Conservation (phyloP, 2,329 filamentous ascomycete species). For the Neophaeococcomyces aloes region DNA sequence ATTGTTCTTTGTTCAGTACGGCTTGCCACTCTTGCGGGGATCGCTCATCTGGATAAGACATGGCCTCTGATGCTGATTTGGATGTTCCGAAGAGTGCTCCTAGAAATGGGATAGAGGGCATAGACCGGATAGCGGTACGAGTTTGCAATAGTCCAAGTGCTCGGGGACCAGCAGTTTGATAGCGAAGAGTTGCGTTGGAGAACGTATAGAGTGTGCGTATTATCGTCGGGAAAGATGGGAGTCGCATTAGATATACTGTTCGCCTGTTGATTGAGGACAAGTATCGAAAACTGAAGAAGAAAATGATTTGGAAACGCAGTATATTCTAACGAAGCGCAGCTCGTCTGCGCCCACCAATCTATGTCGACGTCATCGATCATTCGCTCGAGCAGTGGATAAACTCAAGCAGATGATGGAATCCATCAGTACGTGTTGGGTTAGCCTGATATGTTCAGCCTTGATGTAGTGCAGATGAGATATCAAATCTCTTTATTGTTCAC, state of each 20-base stretch:
- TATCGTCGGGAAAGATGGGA: slow-evolving; percentile 37
- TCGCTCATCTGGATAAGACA: slow-evolving; percentile 68
- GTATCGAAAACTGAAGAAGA: slow-evolving; percentile 6
- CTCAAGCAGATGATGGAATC: no score
- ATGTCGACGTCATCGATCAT: slow-evolving; percentile 1
- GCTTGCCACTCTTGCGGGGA: slow-evolving; percentile 79
- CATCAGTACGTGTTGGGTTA: no score
- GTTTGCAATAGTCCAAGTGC: slow-evolving; percentile 23
- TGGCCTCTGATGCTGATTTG: slow-evolving; percentile 34
- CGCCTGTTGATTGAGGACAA: neutral
- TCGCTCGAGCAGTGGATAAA: neutral
- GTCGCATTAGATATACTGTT: slow-evolving; percentile 32
- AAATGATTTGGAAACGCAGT: slow-evolving; percentile 5
- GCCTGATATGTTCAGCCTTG: no score
- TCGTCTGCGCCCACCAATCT: neutral
- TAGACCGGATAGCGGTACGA: slow-evolving; percentile 43
- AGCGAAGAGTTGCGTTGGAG: slow-evolving; percentile 32
- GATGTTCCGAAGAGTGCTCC: slow-evolving; percentile 63
- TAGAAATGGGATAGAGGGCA: slow-evolving; percentile 70
- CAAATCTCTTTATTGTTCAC: no score
- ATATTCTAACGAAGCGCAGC: neutral
- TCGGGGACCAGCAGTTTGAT: slow-evolving; percentile 22
- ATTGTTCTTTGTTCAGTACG: slow-evolving; percentile 81
- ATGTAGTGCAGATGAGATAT: no score
- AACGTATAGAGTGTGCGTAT: slow-evolving; percentile 40